Percentiles rank a stretch among this genome's conserved stretches.
phyloP scores from a whole-genome alignment of 2,329 filamentous ascomycete genomes.

The Cladophialophora carrionii region DNA sequence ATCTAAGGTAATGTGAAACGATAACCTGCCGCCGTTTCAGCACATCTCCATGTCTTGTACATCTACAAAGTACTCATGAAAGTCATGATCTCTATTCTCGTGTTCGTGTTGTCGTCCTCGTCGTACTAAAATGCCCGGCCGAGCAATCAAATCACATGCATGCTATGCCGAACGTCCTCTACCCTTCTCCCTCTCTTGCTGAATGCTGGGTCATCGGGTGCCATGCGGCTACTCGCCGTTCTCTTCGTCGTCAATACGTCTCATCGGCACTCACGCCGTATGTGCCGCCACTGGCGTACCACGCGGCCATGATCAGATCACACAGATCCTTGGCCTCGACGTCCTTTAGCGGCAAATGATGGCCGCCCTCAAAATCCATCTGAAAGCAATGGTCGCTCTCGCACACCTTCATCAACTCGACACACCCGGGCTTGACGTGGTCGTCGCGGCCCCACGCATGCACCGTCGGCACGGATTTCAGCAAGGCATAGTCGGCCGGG shows the following conservation, averaged over 20 bases:
- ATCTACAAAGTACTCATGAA: background rate
- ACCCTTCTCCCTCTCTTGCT: background rate
- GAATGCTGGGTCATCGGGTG: background rate
- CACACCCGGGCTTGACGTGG: conserved; percentile 36
- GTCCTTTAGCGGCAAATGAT: conserved; percentile 39
- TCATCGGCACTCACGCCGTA: conserved; percentile 30
- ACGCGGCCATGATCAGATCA: conserved; percentile 39
- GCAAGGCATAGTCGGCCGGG: conserved; percentile 29
- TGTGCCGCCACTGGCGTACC: conserved; percentile 35
- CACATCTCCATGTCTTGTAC: background rate
- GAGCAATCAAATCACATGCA: no score
- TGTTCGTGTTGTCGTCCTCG: background rate
- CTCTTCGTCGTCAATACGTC: conserved; percentile 22
- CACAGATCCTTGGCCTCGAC: conserved; percentile 39
- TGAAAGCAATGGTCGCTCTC: conserved; percentile 37
- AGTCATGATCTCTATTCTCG: background rate
- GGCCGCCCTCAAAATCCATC: conserved; percentile 39
- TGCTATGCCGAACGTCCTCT: no score
- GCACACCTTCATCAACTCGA: conserved; percentile 30
- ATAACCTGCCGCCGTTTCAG: background rate
- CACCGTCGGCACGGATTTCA: conserved; percentile 36
- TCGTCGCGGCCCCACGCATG: conserved; percentile 39
- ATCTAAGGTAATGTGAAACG: background rate
- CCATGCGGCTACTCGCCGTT: background rate
- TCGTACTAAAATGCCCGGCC: background rate